These are phyloP conservation scores for Termitomyces sp. DNA, from an alignment of 768 basidiomycete genomes.

Conservation along the genomic window DNA sequence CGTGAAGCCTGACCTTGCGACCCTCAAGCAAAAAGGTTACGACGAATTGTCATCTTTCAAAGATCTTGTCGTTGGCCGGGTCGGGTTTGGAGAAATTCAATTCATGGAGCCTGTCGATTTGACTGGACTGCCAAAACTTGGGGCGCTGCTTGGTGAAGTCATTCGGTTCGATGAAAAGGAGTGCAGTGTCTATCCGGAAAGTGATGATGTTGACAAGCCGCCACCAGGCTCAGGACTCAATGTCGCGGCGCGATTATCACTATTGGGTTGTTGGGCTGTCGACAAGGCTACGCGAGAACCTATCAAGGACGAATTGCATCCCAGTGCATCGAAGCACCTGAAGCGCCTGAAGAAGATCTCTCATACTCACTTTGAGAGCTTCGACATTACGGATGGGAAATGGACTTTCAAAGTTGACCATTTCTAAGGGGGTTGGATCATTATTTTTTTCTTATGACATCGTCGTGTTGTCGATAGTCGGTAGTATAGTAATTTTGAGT, in stretches of 20 bases:
- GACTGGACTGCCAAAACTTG: slow-evolving; percentile 77
- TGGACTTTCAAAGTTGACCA: slow-evolving; percentile 96
- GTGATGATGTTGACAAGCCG: slow-evolving; percentile 82
- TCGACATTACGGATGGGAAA: slow-evolving; percentile 76
- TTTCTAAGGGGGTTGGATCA: slow-evolving; percentile 52
- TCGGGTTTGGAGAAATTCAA: slow-evolving; percentile 87
- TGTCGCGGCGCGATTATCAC: slow-evolving; percentile 73
- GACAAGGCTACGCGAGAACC: slow-evolving; percentile 91
- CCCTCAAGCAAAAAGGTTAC: slow-evolving; percentile 68
- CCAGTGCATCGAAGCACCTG: slow-evolving; percentile 66
- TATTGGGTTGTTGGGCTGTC: slow-evolving; percentile 83
- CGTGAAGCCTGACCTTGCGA: slow-evolving; percentile 75
- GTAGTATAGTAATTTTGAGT: slow-evolving; percentile 14
- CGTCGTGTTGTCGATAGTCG: slow-evolving; percentile 1
- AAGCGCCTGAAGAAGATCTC: slow-evolving; percentile 83
- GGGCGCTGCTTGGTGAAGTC: slow-evolving; percentile 81
- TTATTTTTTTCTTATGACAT: slow-evolving; percentile 3
- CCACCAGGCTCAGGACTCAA: slow-evolving; percentile 85
- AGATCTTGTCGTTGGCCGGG: slow-evolving; percentile 85
- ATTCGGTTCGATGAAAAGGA: slow-evolving; percentile 90
- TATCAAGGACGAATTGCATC: slow-evolving; percentile 78
- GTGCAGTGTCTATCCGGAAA: slow-evolving; percentile 91
- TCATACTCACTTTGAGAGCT: slow-evolving; percentile 81
- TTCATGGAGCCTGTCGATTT: slow-evolving; percentile 83
- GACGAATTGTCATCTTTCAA: slow-evolving; percentile 72